Base-by-base conservation (phyloP, 2,329 filamentous ascomycete species). In the Alternaria burnsii region DNA sequence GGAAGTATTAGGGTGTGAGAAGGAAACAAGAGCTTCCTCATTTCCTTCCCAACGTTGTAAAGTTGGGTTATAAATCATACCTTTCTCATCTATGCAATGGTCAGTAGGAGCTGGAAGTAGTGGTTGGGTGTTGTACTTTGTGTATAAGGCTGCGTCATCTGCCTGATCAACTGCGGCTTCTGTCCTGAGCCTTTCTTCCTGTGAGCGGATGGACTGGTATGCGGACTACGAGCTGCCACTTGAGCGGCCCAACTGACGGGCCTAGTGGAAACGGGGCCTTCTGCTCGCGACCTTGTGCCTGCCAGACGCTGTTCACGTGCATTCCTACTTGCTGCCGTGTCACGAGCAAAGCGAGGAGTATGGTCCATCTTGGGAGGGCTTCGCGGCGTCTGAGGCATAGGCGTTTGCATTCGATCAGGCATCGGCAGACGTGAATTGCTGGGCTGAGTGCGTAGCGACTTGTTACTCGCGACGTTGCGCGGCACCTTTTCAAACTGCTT, bases 21-120 rank as follows among this genome's bases (percentile, higher is more conserved):
- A 99, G 5, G 88, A 87, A 65, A 87, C 86, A 54, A 97, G 82
- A 34, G 86, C 90, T 70, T 93, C 94, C 76, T 99, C 95, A 71
- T 99, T 99, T 53, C 95, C 95, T 83, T 99, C 95, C 95, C 95
- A 99, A 51, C 89, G 87, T 73, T 89, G 95, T 9, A 92, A 91
- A 28, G 86, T 83, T 7, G 95, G 92, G 73, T 99, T 98, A 77
- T 97, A 99, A 55, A 88, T 90, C 95, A 99, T 99, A 66, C 94
- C 95, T 78, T 97, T 95, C 62, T 97, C 87, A 73, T 89, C 92
- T 94, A 69, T 41, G 55, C 48, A 70, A 63, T 48, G 53, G 62
- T 67, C 55, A 66, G 58, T 54, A n/a, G n/a, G 44, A 32, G 57
- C 46, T 30, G 18, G 20, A 12, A 11, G 26, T 43, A 48, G 28